phyloP scores from a whole-genome alignment of 371 early-diverging fungal species.

The Sporodiniella umbellata region DNA sequence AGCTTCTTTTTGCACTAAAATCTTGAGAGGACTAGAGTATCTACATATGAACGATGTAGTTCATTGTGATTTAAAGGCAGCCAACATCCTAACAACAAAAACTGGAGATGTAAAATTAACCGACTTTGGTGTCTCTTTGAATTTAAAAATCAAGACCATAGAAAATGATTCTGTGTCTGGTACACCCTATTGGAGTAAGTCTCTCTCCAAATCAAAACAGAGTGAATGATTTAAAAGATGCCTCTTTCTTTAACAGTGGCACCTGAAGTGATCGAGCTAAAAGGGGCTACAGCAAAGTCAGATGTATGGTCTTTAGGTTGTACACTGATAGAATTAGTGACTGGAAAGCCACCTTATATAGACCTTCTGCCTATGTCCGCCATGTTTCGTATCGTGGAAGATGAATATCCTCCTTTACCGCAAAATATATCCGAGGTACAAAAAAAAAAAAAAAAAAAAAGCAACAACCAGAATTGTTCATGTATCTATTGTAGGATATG shows the following conservation, averaged over 20 bases:
- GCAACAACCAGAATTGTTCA: too few relatives aligned
- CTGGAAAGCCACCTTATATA: slow-evolving; percentile 85
- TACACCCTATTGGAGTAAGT: slow-evolving; percentile 86
- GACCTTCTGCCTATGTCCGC: slow-evolving; percentile 82
- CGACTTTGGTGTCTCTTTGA: slow-evolving; percentile 94
- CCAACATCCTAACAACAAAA: slow-evolving; percentile 94
- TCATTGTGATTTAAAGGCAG: slow-evolving; percentile 97
- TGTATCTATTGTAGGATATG: too few relatives aligned
- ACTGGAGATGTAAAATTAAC: slow-evolving; percentile 91
- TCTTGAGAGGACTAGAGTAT: slow-evolving; percentile 86
- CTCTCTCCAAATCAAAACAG: neutral
- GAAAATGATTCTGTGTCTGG: slow-evolving; percentile 77
- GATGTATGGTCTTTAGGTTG: slow-evolving; percentile 94
- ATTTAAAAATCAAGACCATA: slow-evolving; percentile 61
- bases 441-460: neutral
- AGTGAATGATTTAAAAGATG: neutral
- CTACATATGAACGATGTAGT: slow-evolving; percentile 86
- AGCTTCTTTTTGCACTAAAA: slow-evolving; percentile 83
- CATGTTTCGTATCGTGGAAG: slow-evolving; percentile 89
- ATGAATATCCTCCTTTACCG: slow-evolving; percentile 83
- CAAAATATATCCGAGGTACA: slow-evolving; percentile 69
- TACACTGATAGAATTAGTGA: slow-evolving; percentile 81
- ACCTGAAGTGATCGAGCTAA: slow-evolving; percentile 91
- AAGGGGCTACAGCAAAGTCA: slow-evolving; percentile 76
- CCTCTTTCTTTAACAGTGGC: slow-evolving; percentile 65